A percentile compares a stretch with the other conserved stretches of the same genome.
Conservation (phyloP, 1,284 basidiomycete species). For the Hemileia vastatrix region DNA sequence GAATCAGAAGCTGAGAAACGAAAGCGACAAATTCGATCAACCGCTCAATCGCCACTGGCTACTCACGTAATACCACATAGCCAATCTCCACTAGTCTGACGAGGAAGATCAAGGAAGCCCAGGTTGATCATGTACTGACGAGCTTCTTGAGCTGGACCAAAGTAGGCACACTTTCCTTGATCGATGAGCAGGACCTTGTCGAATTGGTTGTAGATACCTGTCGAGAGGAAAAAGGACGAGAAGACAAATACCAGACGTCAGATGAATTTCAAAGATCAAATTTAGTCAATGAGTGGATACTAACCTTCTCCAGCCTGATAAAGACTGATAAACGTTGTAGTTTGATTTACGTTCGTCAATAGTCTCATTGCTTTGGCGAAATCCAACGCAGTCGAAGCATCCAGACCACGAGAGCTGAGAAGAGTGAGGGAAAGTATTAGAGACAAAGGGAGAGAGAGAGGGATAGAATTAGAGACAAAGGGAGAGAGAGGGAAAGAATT, state of each 20-base stretch:
- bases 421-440: too few relatives aligned
- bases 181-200: conserved; percentile 26
- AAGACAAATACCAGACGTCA: too few relatives aligned
- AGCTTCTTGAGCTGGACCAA: conserved; percentile 28
- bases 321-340: conserved; percentile 30
- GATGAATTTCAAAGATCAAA: too few relatives aligned
- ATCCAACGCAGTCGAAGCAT: conserved; percentile 39
- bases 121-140: conserved; percentile 28
- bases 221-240: conserved; percentile 10
- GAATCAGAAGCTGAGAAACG: not conserved
- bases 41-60: too few relatives aligned
- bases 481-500: too few relatives aligned
- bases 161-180: conserved; percentile 32
- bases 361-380: conserved; percentile 38
- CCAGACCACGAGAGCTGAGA: conserved; percentile 34
- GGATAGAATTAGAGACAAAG: too few relatives aligned
- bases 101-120: conserved; percentile 29
- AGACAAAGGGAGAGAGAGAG: too few relatives aligned
- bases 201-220: conserved; percentile 28
- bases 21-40: conserved; percentile 45
- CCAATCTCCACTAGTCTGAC: conserved; percentile 33
- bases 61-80: not conserved
- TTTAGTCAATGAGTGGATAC: too few relatives aligned
- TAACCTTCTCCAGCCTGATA: conserved; percentile 36
- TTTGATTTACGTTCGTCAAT: conserved; percentile 31